Evolutionary conservation across 768 basidiomycete species (phyloP), one percentile per base, ranked within the genome.

Genomic region (Stropharia rugosoannulata): DNA sequence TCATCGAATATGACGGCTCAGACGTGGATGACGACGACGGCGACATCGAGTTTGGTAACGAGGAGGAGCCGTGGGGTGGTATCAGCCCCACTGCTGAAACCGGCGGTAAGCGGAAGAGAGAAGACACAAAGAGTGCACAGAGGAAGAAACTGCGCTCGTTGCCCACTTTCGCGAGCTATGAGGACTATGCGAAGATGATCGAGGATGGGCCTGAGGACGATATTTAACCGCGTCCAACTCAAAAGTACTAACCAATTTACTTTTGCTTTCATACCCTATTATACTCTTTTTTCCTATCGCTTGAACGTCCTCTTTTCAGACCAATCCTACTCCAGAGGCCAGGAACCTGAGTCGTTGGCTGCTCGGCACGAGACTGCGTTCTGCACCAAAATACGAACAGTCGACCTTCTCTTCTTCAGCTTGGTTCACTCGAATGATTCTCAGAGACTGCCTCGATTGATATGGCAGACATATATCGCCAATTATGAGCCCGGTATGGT

Each of bases 81-180:
- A 76, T 84, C 56, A 63, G 62, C 29, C 41, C 29, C 6, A 49
- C 58, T 52, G 57, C 54, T 4, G 69, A 55, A 4, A 60, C 63
- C 19, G 69, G 66, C 59, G 73, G 73, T 59, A 84, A 80, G 66
- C 74, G 82, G 56, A 84, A 82, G 57, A 65, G 73, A 42, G 68
- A 70, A 38, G 74, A 75, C 7, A 69, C 63, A 37, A 67, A 63
- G 40, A 70, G 72, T 55, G 75, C 69, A 64, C 80, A 78, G 71
- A 80, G 85, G 71, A 91, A 91, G 76, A 93, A 86, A 73, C 65
- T 81, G 66, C 77, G 75, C 55, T 78, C 82, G 9, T 66, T 92
- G 60, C 89, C 90, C 4, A 92, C 87, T 36, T 94, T 94, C 66
- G 92, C 91, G 10, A 90, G 83, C 64, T 93, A 93, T 63, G 92